Evolutionary conservation across 495 filamentous ascomycete species (phyloP).

Genomic region (Cercophora newfieldiana): DNA sequence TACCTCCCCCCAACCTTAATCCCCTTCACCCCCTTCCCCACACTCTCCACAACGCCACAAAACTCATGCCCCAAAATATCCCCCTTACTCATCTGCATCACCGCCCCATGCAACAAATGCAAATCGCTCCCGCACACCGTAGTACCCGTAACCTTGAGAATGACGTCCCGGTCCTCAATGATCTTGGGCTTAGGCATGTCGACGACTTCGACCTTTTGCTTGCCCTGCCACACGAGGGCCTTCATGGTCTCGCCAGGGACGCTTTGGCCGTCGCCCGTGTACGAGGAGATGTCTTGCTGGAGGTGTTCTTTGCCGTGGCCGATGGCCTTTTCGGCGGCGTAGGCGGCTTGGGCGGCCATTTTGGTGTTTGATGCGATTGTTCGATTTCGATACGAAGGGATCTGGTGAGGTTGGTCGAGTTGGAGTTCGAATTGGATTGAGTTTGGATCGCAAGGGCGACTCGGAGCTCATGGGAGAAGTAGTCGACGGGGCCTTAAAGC

Average conservation of each 20-base stretch:
- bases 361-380: neutral
- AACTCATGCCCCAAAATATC: conserved; percentile 93
- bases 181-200: conserved; percentile 69
- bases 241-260: conserved; percentile 65
- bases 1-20: conserved; percentile 67
- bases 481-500: no score
- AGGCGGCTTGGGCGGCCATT: conserved; percentile 66
- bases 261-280: conserved; percentile 38
- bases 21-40: conserved; percentile 63
- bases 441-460: neutral
- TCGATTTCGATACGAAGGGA: no score
- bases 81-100: conserved; percentile 74
- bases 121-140: conserved; percentile 89
- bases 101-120: conserved; percentile 72
- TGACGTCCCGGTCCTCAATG: conserved; percentile 73
- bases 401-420: neutral
- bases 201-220: conserved; percentile 31
- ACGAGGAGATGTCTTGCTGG: conserved; percentile 60
- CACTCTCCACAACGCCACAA: conserved; percentile 74
- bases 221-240: conserved; percentile 47
- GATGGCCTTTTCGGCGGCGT: conserved; percentile 61
- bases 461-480: no score
- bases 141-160: conserved; percentile 79
- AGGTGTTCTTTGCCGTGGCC: conserved; percentile 62
- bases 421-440: neutral